These are phyloP conservation scores for Raphanus sativus DNA, from an alignment of 345 rosid genomes.

Conservation along the genomic window DNA sequence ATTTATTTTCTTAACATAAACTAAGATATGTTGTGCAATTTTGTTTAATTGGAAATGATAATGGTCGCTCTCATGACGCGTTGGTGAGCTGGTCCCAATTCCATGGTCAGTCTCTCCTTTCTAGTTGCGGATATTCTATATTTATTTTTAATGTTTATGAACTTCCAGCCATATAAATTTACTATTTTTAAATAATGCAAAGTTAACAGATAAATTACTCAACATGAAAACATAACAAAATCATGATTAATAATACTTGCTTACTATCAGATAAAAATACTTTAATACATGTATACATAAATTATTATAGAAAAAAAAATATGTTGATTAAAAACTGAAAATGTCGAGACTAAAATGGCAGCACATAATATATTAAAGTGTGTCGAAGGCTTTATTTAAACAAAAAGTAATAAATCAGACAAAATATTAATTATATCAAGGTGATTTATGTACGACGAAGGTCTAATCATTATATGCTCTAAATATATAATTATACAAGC, in stretches of 20 bases:
- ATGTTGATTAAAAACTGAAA: background rate
- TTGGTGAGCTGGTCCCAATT: constrained; percentile 26
- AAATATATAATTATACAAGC: background rate
- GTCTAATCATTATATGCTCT: constrained; percentile 28
- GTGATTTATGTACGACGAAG: constrained; percentile 1
- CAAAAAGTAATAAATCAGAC: constrained; percentile 3
- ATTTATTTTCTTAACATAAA: background rate
- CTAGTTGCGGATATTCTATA: constrained; percentile 21
- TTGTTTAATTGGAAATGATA: constrained; percentile 1
- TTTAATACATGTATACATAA: background rate
- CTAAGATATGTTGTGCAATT: background rate
- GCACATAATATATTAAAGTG: too few relatives aligned
- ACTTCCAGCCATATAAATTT: background rate
- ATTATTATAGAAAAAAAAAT: background rate
- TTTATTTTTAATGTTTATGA: background rate
- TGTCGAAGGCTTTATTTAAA: background rate
- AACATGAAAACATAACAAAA: background rate
- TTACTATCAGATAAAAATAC: background rate
- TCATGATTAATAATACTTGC: background rate
- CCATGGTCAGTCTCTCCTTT: constrained; percentile 28
- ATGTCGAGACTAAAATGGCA: too few relatives aligned
- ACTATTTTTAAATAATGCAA: background rate
- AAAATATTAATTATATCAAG: background rate
- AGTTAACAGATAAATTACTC: background rate
- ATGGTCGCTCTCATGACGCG: constrained; percentile 38